Evolutionary conservation across 176 grass and related monocot species (phyloP), one percentile per base, ranked within the genome.

Genomic region (Metroxylon sagu): DNA sequence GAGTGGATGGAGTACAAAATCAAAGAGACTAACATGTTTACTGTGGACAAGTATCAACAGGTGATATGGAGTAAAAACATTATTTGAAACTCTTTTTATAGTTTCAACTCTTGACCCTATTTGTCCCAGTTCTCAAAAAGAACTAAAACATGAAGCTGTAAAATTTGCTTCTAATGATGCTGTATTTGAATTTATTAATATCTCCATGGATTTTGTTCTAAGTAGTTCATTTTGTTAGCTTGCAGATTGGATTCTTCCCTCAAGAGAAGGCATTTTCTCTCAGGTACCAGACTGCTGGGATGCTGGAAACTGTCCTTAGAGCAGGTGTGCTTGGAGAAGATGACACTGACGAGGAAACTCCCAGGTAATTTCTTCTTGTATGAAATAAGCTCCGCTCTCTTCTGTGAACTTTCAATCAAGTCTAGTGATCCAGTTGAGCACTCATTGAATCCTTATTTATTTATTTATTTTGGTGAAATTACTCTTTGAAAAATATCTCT

Each of bases 1-100:
- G 88, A 92, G 68, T 98, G 93, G 84, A 70, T 71, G 4, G 93
- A 98, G 67, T 98, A 98, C 73, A 98, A 92, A 64, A 98, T 98
- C 73, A 98, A 92, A 79, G 93, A 98, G 74, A 83, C 79, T 0
- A 98, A 98, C 64, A 88, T 89, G 73, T 98, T 92, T 66, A 92
- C 84, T 4, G 84, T 81, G 19, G 93, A 98, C 53, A 92, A 89
- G 85, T 98, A 98, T 73, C 93, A 98, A 59, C 84, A 98, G 93
- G 88, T 98, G 57, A 39, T 14, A 66, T 63, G 18, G 48, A 75
- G 61, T 51, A 51, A 43, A 43, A 43, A 43, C 35, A 43, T 43
- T 43, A 12, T 2, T 43, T 43, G 12, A 12, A 43, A 43, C 35
- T 43, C 35, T 43, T 43, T 43, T 3, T 43, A 43, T 43, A 43